Evolutionary conservation across 2,329 filamentous ascomycete genomes (phyloP), one percentile per base, ranked within the genome.

Genomic region (Sporothrix schenckii): DNA sequence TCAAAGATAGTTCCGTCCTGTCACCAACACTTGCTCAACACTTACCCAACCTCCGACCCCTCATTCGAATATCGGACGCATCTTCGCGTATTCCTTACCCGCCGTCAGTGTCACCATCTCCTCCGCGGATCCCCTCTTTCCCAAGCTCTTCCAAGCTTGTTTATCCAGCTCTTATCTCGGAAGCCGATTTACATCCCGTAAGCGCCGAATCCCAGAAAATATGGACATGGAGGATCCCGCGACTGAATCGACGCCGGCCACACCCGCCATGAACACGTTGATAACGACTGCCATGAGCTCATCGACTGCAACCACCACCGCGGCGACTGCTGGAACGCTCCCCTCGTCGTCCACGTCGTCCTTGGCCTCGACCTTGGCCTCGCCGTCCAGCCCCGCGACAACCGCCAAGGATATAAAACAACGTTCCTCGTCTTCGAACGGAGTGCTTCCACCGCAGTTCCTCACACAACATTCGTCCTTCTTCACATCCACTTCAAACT

Each of bases 351-450:
- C 56, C 27, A 44, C 56, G 56, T 61, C 56, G 19, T 60, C 54
- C 14, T 19, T 34, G 11, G 19, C 19, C n/a, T 9, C 58, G 4
- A 47, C 58, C 27, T 39, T 27, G 16, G 7, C 54, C 30, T 11
- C 39, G 41, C 41, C 41, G 16, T 16, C 11, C 58, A 39, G 2
- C 54, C 30, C 39, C n/a, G 14, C 39, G 58, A 47, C 9, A 30
- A 50, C 49, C 41, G 3, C 41, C 4, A 66, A 27, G 24, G 50
- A 67, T 67, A 67, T 67, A 67, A 67, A 14, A 54, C 49, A 14
- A 54, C 49, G 19, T 13, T 9, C 49, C n/a, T 52, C 49, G 27
- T 27, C 65, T 30, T 54, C 65, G n/a, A 56, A 5, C 16, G 61
- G 50, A 11, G 34, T 44, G 50, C 50, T 44, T 7, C 66, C 66